Percentiles rank a stretch among this genome's conserved stretches.
Evolutionary conservation across 1,284 basidiomycete genomes (phyloP).

Genomic region (Leccinum pachyderme): DNA sequence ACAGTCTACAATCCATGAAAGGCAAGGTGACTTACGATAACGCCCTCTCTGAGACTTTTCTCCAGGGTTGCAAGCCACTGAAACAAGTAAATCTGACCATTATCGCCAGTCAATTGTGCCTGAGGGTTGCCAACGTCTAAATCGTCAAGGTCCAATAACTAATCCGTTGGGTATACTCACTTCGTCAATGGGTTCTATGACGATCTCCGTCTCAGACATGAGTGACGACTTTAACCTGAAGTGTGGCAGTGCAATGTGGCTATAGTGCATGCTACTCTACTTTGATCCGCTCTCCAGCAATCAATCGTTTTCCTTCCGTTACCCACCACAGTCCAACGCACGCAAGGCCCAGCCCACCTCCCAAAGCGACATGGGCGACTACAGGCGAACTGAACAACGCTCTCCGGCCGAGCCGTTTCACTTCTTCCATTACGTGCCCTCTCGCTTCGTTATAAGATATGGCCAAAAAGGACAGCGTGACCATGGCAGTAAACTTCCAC

Average conservation of each 20-base stretch:
- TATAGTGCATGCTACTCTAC: constrained; percentile 15
- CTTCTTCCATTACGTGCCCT: constrained; percentile 23
- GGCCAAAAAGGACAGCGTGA: constrained; percentile 30
- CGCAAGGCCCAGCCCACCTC: constrained; percentile 38
- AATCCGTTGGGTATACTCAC: constrained; percentile 19
- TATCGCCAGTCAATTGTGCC: constrained; percentile 71
- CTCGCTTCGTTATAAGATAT: constrained; percentile 28
- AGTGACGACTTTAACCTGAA: background rate
- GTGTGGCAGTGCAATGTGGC: constrained; percentile 23
- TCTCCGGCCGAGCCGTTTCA: constrained; percentile 25
- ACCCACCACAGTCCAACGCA: constrained; percentile 50
- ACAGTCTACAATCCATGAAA: background rate
- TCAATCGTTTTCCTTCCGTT: constrained; percentile 28
- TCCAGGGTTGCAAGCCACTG: constrained; percentile 78
- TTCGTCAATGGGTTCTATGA: constrained; percentile 33
- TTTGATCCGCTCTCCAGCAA: constrained; percentile 21
- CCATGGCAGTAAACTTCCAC: constrained; percentile 32
- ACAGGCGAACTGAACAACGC: constrained; percentile 35
- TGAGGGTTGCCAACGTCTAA: constrained; percentile 30
- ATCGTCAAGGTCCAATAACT: constrained; percentile 8
- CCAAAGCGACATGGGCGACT: constrained; percentile 42
- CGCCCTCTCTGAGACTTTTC: constrained; percentile 49
- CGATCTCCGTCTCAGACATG: constrained; percentile 24
- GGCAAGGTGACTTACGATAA: constrained; percentile 42
- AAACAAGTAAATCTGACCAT: constrained; percentile 78